phyloP scores from a whole-genome alignment of 164 flowering plant species.

The Berberis thunbergii region DNA sequence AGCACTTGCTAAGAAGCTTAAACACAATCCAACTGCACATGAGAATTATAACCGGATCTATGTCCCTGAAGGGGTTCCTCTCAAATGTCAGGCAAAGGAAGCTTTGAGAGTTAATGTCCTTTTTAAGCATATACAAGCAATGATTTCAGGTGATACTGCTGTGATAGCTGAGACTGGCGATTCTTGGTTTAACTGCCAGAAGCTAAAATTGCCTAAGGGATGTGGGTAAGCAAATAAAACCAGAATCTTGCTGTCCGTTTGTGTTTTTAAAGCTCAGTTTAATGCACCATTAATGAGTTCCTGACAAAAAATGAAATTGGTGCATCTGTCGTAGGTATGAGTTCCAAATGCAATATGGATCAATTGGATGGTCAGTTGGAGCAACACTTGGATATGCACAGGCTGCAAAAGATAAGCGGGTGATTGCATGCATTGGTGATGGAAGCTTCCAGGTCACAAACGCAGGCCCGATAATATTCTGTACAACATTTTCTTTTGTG shows the following conservation, averaged over 20 bases:
- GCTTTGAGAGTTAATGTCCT: conserved; percentile 67
- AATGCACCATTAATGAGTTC: too few relatives aligned
- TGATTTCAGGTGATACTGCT: too few relatives aligned
- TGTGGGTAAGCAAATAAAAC: conserved; percentile 52
- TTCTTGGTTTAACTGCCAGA: too few relatives aligned
- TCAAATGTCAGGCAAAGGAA: conserved; percentile 37
- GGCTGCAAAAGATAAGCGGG: conserved; percentile 60
- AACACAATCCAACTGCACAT: conserved; percentile 38
- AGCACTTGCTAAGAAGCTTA: too few relatives aligned
- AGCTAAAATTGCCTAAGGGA: conserved; percentile 11
- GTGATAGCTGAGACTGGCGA: too few relatives aligned
- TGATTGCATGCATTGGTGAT: conserved; percentile 83
- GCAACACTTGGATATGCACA: conserved; percentile 16
- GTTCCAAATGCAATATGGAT: conserved; percentile 1
- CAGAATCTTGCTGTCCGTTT: too few relatives aligned
- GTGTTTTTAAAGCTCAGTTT: too few relatives aligned
- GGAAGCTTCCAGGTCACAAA: neutral
- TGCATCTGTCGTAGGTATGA: neutral
- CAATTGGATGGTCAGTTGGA: conserved; percentile 4
- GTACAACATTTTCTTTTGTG: neutral
- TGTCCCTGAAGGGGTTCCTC: conserved; percentile 60
- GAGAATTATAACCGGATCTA: conserved; percentile 64
- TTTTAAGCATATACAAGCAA: too few relatives aligned
- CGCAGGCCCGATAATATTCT: neutral
- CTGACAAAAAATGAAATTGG: too few relatives aligned